These are phyloP conservation scores for Yamadazyma laniorum DNA, from an alignment of 805 yeast genomes.

Conservation along the genomic window DNA sequence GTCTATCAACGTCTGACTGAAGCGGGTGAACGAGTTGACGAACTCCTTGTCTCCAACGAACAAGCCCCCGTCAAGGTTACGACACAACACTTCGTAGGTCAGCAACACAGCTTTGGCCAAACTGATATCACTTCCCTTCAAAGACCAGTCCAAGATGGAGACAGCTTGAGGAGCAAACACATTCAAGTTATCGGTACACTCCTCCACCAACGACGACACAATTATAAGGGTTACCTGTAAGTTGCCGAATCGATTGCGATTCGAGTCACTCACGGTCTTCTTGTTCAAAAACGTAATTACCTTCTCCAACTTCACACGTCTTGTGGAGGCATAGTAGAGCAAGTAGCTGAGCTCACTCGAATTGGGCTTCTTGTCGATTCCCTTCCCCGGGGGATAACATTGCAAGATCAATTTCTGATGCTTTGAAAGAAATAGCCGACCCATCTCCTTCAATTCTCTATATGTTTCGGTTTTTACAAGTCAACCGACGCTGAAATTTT, in stretches of 20 bases:
- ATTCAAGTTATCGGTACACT: conserved; percentile 80
- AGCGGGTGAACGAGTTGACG: conserved; percentile 43
- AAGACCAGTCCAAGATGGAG: conserved; percentile 51
- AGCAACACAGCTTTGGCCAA: conserved; percentile 53
- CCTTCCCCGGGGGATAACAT: conserved; percentile 90
- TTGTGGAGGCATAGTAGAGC: conserved; percentile 84
- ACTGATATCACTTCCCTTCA: conserved; percentile 58
- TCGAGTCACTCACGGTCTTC: conserved; percentile 59
- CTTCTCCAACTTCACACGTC: conserved; percentile 85
- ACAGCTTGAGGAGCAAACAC: conserved; percentile 73
- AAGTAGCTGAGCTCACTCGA: conserved; percentile 87
- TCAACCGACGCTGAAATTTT: neutral
- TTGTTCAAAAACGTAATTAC: conserved; percentile 68
- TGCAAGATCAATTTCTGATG: conserved; percentile 88
- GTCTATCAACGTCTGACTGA: conserved; percentile 23
- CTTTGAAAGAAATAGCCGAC: conserved; percentile 48
- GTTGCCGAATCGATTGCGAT: conserved; percentile 69
- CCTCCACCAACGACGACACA: conserved; percentile 62
- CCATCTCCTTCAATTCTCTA: conserved; percentile 1
- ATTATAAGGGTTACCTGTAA: conserved; percentile 78
- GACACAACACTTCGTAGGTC: conserved; percentile 45
- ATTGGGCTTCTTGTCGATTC: conserved; percentile 85
- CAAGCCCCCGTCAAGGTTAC: conserved; percentile 57
- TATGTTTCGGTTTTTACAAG: conserved; percentile 5
- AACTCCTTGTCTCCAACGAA: conserved; percentile 65